Evolutionary conservation across 1,139 yeast species (phyloP).

Genomic region (Lipomyces yarrowii): DNA sequence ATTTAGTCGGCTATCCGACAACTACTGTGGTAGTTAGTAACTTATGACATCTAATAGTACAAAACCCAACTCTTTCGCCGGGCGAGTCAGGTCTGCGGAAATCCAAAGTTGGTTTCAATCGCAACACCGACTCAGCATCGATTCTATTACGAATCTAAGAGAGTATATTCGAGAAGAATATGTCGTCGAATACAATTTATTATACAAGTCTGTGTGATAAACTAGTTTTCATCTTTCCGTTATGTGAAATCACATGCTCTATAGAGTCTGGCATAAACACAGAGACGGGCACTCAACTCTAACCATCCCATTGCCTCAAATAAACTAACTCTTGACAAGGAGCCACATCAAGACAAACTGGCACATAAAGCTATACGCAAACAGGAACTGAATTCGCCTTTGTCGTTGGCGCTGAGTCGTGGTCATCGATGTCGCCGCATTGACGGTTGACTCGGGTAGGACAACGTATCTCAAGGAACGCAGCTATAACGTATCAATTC

Average conservation of each 20-base stretch:
- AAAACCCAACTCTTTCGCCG: too few species aligned
- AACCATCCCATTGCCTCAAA: not conserved
- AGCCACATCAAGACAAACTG: conserved; percentile 69
- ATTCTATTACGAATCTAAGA: too few species aligned
- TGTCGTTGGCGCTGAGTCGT: conserved; percentile 71
- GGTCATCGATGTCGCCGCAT: conserved; percentile 50
- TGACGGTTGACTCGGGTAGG: conserved; percentile 50
- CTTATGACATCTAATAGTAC: too few species aligned
- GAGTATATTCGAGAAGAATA: too few species aligned
- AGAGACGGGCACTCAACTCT: not conserved
- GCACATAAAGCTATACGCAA: conserved; percentile 79
- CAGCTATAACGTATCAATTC: conserved; percentile 63
- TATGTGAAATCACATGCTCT: not conserved
- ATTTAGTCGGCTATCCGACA: too few species aligned
- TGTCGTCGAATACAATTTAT: not conserved
- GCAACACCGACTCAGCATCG: too few species aligned
- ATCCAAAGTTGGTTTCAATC: too few species aligned
- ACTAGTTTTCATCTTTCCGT: too few species aligned
- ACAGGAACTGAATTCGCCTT: conserved; percentile 82
- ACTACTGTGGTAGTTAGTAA: too few species aligned
- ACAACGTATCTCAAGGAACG: conserved; percentile 80
- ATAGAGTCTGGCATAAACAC: not conserved
- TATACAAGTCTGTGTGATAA: not conserved
- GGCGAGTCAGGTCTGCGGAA: too few species aligned
- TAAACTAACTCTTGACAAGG: conserved; percentile 40